These are phyloP conservation scores for Colletotrichum sp. DNA, from an alignment of 2,329 filamentous ascomycete genomes.

Conservation along the genomic window DNA sequence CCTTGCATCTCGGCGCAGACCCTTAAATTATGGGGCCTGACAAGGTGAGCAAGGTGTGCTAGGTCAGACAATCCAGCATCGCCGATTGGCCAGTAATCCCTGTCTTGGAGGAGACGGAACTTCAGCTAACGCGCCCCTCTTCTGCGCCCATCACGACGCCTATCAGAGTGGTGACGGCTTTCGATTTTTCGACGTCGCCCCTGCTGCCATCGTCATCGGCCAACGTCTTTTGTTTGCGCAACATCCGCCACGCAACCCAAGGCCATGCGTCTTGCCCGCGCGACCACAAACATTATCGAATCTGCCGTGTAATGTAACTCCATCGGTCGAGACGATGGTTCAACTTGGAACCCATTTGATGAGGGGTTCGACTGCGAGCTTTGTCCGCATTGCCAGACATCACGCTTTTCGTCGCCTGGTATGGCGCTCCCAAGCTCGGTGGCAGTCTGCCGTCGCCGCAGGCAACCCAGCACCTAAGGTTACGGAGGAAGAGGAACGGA, in stretches of 20 bases:
- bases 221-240: slow-evolving; percentile 29
- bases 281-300: not conserved
- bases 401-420: slow-evolving; percentile 43
- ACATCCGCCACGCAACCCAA: slow-evolving; percentile 32
- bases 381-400: slow-evolving; percentile 57
- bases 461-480: slow-evolving; percentile 11
- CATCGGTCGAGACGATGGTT: slow-evolving; percentile 14
- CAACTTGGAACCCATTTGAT: slow-evolving; percentile 32
- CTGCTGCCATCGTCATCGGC: slow-evolving; percentile 36
- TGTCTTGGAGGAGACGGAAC: not conserved
- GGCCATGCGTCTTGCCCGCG: not conserved
- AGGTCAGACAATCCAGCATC: not conserved
- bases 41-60: not conserved
- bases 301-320: not conserved
- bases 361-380: slow-evolving; percentile 48
- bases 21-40: not conserved
- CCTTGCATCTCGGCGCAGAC: not conserved
- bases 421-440: slow-evolving; percentile 45
- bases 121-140: slow-evolving; percentile 16
- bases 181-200: slow-evolving; percentile 5
- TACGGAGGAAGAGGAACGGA: slow-evolving; percentile 24
- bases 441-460: slow-evolving; percentile 44
- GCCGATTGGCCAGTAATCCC: slow-evolving; percentile 4
- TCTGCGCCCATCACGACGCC: slow-evolving; percentile 13
- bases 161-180: slow-evolving; percentile 14